A percentile compares a stretch with the other conserved stretches of the same genome.
Conservation (phyloP, 495 filamentous ascomycete species). For the Aspergillus affinis region DNA sequence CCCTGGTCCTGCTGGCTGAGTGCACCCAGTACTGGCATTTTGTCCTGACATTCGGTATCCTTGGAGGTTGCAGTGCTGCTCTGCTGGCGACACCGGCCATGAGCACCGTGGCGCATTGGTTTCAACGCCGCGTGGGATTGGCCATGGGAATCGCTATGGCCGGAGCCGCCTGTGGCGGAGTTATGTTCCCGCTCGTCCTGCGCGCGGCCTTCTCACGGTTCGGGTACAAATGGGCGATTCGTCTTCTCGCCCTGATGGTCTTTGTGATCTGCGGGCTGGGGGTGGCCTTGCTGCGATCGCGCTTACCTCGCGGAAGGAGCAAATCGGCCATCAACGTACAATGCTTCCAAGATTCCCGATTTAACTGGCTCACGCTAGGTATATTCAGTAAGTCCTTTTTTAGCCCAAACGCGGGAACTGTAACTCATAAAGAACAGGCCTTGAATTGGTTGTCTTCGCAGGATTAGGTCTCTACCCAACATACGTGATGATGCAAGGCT, state of each 20-base stretch:
- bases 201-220: conserved; percentile 48
- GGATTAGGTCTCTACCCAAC: conserved; percentile 51
- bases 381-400: conserved; percentile 33
- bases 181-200: conserved; percentile 60
- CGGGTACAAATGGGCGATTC: conserved; percentile 62
- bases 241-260: conserved; percentile 59
- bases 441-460: conserved; percentile 55
- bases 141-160: conserved; percentile 42
- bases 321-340: conserved; percentile 52
- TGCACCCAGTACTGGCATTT: conserved; percentile 65
- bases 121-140: conserved; percentile 35
- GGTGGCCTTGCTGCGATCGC: conserved; percentile 38
- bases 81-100: conserved; percentile 54
- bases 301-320: conserved; percentile 30
- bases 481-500: conserved; percentile 44
- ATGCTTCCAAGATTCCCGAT: conserved; percentile 53
- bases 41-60: conserved; percentile 58
- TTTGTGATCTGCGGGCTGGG: conserved; percentile 48
- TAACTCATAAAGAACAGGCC: conserved; percentile 20
- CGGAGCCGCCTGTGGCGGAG: conserved; percentile 51
- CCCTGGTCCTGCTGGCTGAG: conserved; percentile 53
- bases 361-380: conserved; percentile 38
- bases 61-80: conserved; percentile 57
- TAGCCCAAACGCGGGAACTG: conserved; percentile 12
- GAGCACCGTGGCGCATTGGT: conserved; percentile 42